Evolutionary conservation across 176 grass and related monocot genomes (phyloP).

Genomic region (Tuctoria greenei): DNA sequence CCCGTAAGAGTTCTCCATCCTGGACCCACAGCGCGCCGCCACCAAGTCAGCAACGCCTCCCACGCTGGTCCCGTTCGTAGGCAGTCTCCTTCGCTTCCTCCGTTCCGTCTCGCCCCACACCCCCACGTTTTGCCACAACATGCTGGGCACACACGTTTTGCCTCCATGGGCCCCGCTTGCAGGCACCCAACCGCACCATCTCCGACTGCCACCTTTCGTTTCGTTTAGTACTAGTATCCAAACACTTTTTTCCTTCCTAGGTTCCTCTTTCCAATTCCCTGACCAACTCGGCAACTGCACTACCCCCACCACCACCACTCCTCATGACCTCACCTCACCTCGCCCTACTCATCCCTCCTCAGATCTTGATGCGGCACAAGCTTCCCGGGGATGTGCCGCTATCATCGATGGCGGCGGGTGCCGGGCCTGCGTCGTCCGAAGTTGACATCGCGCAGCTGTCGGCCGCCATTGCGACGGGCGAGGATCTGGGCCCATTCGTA

Average conservation of each 20-base stretch:
- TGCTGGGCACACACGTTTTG: not conserved
- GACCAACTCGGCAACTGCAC: slow-evolving; percentile 33
- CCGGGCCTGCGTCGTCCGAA: slow-evolving; percentile 22
- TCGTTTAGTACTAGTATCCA: slow-evolving; percentile 16
- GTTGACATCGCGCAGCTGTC: slow-evolving; percentile 65
- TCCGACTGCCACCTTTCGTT: slow-evolving; percentile 3
- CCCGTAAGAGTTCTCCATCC: no score
- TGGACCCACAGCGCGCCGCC: not conserved
- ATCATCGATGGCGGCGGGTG: not conserved
- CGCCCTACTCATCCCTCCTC: not conserved
- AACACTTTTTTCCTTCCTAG: not conserved
- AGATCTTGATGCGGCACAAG: slow-evolving; percentile 62
- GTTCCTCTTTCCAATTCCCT: not conserved
- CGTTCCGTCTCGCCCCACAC: not conserved
- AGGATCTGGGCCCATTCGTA: slow-evolving; percentile 84
- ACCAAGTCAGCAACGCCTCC: no score
- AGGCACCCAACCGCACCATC: slow-evolving; percentile 22
- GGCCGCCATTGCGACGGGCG: slow-evolving; percentile 62
- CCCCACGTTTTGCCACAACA: not conserved
- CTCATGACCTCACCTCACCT: not conserved
- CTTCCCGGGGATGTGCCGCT: slow-evolving; percentile 37
- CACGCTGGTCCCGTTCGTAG: not conserved
- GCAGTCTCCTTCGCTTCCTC: slow-evolving; percentile 37
- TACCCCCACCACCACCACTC: slow-evolving; percentile 10
- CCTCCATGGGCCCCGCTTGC: slow-evolving; percentile 3